A percentile compares a stretch with the other conserved stretches of the same genome.
Evolutionary conservation across 495 filamentous ascomycete species (phyloP).

Genomic region (Talaromyces proteolyticus): DNA sequence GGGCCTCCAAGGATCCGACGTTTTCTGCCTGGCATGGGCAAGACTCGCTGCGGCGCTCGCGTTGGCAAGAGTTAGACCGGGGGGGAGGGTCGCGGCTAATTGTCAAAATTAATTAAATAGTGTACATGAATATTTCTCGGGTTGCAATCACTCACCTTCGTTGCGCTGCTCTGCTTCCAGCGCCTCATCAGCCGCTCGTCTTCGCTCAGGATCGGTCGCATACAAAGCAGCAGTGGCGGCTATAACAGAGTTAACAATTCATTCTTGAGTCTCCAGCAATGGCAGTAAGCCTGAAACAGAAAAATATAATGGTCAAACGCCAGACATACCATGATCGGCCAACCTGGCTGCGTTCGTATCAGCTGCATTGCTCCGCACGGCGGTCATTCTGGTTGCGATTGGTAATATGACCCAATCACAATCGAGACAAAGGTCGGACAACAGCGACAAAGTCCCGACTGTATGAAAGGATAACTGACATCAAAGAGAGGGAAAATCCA

Average conservation of each 20-base stretch:
- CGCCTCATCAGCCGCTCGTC: constrained; percentile 27
- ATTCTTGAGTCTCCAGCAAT: too few species aligned
- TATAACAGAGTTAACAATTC: constrained; percentile 8
- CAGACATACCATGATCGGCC: background rate
- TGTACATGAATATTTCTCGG: background rate
- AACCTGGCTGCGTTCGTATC: background rate
- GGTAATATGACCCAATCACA: background rate
- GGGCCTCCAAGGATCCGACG: constrained; percentile 56
- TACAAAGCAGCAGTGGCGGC: constrained; percentile 49
- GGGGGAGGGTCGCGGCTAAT: constrained; percentile 1
- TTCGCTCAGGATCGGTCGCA: constrained; percentile 39
- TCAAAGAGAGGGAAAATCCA: too few species aligned
- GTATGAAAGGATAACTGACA: too few species aligned
- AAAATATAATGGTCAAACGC: background rate
- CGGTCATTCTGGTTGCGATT: background rate
- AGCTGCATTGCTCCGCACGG: background rate
- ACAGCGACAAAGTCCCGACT: too few species aligned
- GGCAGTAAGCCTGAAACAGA: too few species aligned
- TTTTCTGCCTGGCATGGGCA: constrained; percentile 62
- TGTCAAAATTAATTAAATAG: background rate
- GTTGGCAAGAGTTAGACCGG: constrained; percentile 60
- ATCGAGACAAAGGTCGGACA: too few species aligned
- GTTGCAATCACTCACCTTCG: background rate
- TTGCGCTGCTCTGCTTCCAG: constrained; percentile 37
- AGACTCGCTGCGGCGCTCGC: constrained; percentile 68